Evolutionary conservation across 345 rosid species (phyloP).

Genomic region (Bretschneidera sinensis): DNA sequence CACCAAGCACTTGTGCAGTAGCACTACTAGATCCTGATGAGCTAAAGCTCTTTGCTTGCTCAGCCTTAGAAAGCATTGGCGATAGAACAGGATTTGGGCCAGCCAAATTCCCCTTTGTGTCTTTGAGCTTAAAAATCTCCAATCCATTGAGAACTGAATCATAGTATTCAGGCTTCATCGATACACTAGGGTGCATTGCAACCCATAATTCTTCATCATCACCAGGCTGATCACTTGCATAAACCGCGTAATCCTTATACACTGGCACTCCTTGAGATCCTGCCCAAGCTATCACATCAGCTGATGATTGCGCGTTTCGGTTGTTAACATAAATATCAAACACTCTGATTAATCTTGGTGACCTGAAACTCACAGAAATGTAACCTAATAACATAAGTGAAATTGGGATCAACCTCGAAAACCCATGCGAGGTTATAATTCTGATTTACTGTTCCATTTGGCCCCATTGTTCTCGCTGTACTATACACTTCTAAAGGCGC

Average conservation of each 20-base stretch:
- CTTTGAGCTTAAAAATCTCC: constrained; percentile 55
- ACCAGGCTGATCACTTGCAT: constrained; percentile 20
- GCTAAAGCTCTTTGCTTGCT: constrained; percentile 11
- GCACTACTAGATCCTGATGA: constrained; percentile 7
- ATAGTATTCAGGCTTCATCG: constrained; percentile 28
- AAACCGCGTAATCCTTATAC: constrained; percentile 44
- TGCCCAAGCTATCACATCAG: constrained; percentile 49
- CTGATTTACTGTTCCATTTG: constrained; percentile 19
- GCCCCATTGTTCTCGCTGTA: constrained; percentile 51
- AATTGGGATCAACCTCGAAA: constrained; percentile 49
- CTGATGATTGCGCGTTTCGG: constrained; percentile 33
- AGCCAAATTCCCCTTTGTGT: constrained; percentile 35
- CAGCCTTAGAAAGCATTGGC: constrained; percentile 26
- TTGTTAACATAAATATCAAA: constrained; percentile 50
- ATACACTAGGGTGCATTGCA: constrained; percentile 41
- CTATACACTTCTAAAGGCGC: constrained; percentile 45
- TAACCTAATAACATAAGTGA: constrained; percentile 45
- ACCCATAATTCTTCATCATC: constrained; percentile 30
- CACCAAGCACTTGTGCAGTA: constrained; percentile 20
- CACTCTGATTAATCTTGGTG: constrained; percentile 31
- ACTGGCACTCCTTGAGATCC: constrained; percentile 36
- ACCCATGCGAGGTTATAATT: constrained; percentile 56
- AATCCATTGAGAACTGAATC: constrained; percentile 50
- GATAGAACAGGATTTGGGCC: constrained; percentile 48
- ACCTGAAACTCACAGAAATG: constrained; percentile 56